Evolutionary conservation across 2,329 filamentous ascomycete species (phyloP).

Genomic region (Trichoderma harzianum): DNA sequence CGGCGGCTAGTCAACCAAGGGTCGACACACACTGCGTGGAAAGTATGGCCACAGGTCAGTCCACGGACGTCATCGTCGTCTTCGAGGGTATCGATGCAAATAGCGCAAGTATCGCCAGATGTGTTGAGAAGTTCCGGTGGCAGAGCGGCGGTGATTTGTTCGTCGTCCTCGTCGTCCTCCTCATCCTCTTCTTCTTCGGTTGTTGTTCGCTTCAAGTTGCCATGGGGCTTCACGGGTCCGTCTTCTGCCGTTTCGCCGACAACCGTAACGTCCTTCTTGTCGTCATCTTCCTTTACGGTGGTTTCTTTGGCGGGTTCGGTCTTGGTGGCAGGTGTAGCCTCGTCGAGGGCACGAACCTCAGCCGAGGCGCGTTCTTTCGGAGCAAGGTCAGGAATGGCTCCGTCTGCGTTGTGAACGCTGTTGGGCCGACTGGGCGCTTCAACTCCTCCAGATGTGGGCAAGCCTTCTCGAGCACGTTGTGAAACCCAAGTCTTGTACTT

Average conservation of each 20-base stretch:
- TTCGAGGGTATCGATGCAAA: constrained; percentile 91
- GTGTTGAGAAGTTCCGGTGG: constrained; percentile 76
- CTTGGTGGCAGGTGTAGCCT: constrained; percentile 19
- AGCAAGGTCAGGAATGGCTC: constrained; percentile 44
- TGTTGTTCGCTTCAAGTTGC: constrained; percentile 38
- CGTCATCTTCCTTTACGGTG: constrained; percentile 17
- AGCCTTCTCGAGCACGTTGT: constrained; percentile 74
- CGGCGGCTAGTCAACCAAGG: constrained; percentile 93
- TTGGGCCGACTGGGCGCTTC: constrained; percentile 69
- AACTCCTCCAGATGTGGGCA: constrained; percentile 82
- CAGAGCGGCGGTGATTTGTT: constrained; percentile 77
- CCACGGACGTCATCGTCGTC: constrained; percentile 95
- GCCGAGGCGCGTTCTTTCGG: constrained; percentile 45
- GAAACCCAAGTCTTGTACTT: constrained; percentile 97
- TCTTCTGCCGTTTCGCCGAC: constrained; percentile 16
- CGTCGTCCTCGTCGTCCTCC: constrained; percentile 67
- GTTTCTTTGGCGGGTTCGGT: constrained; percentile 23
- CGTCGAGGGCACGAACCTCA: constrained; percentile 35
- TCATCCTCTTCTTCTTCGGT: constrained; percentile 45
- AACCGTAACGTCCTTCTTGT: background rate
- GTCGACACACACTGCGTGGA: constrained; percentile 93
- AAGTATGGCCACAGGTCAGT: constrained; percentile 93
- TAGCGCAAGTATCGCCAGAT: constrained; percentile 90
- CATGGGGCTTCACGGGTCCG: constrained; percentile 23
- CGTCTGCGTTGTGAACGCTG: constrained; percentile 68